Evolutionary conservation across 176 grass and related monocot species (phyloP).

Genomic region (Juncus inflexus): DNA sequence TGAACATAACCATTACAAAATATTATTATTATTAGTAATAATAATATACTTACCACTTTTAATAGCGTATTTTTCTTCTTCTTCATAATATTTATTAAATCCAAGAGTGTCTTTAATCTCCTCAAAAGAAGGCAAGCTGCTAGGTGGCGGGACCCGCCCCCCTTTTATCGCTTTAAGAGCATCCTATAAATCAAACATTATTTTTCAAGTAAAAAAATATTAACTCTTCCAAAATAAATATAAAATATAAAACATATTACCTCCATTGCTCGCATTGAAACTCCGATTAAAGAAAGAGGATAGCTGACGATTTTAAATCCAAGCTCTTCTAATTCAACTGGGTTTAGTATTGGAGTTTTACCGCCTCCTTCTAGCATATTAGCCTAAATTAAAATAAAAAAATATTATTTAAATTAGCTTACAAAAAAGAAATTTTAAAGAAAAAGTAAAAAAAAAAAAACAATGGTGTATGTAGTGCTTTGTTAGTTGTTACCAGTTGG

Average conservation of each 20-base stretch:
- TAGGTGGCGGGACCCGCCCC: slow-evolving; percentile 70
- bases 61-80: slow-evolving; percentile 60
- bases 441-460: no score
- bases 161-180: slow-evolving; percentile 84
- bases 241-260: slow-evolving; percentile 33
- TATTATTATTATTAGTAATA: slow-evolving; percentile 38
- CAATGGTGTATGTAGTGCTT: no score
- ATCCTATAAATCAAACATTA: slow-evolving; percentile 52
- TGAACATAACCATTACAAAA: no score
- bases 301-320: slow-evolving; percentile 85
- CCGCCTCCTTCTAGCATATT: slow-evolving; percentile 99
- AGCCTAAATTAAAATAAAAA: slow-evolving; percentile 38
- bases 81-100: slow-evolving; percentile 93
- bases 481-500: no score
- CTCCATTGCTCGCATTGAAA: slow-evolving; percentile 98
- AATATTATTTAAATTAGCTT: no score
- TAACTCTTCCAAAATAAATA: background rate
- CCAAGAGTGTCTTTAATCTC: slow-evolving; percentile 90
- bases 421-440: no score
- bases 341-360: slow-evolving; percentile 87
- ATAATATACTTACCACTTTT: slow-evolving; percentile 39
- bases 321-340: slow-evolving; percentile 76
- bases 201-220: slow-evolving; percentile 1
- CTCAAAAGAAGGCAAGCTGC: slow-evolving; percentile 89
- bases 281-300: slow-evolving; percentile 83